Conservation (phyloP, 2,329 filamentous ascomycete genomes). For the Epichloe gansuensis region DNA sequence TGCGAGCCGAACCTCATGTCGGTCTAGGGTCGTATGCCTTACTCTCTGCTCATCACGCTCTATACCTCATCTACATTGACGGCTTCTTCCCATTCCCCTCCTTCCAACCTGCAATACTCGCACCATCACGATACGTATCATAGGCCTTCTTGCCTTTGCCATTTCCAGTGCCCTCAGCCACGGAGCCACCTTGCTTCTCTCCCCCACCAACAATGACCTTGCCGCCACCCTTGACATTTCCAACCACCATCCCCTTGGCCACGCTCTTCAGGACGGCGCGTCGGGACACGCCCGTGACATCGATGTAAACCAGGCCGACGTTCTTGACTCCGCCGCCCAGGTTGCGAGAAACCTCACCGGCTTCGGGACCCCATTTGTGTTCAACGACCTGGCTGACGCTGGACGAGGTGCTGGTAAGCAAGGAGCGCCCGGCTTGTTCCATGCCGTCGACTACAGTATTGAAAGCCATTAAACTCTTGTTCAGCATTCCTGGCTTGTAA, state of each 20-base stretch:
- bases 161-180: constrained; percentile 13
- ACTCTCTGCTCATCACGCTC: too few species aligned
- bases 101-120: constrained; percentile 15
- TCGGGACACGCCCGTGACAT: constrained; percentile 83
- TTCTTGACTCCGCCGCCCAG: constrained; percentile 86
- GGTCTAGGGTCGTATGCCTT: too few species aligned
- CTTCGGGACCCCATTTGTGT: constrained; percentile 82
- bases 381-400: constrained; percentile 78
- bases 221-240: constrained; percentile 60
- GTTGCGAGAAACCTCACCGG: constrained; percentile 61
- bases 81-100: constrained; percentile 20
- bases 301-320: constrained; percentile 92
- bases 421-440: constrained; percentile 68
- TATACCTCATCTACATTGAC: constrained; percentile 2
- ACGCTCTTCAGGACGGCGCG: constrained; percentile 87
- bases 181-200: constrained; percentile 18
- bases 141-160: constrained; percentile 11
- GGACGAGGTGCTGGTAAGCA: constrained; percentile 59
- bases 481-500: constrained; percentile 85
- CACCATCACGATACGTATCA: constrained; percentile 16
- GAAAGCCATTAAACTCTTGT: constrained; percentile 95
- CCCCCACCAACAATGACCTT: constrained; percentile 62
- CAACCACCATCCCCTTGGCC: constrained; percentile 90
- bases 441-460: constrained; percentile 89
- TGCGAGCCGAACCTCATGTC: too few species aligned